A percentile compares a stretch with the other conserved stretches of the same genome.
Evolutionary conservation across 2,329 filamentous ascomycete genomes (phyloP).

Genomic region (Chrysoporthe cubensis): DNA sequence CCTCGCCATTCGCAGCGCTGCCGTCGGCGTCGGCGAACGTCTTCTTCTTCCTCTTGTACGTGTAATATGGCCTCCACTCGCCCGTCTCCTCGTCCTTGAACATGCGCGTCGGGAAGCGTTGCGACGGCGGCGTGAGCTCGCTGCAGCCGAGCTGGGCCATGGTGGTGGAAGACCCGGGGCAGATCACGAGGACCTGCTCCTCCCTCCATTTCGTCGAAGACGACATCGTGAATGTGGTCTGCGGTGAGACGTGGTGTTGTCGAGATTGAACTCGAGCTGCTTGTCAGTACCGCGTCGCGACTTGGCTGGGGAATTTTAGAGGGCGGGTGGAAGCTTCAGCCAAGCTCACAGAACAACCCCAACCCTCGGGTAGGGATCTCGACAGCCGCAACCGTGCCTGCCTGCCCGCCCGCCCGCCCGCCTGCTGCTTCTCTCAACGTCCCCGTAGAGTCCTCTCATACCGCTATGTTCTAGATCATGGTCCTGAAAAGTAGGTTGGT

Average conservation of each 20-base stretch:
- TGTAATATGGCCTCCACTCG: conserved; percentile 76
- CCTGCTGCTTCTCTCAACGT: too few species aligned
- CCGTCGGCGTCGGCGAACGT: conserved; percentile 29
- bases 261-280: background rate
- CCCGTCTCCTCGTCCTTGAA: conserved; percentile 82
- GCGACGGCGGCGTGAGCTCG: conserved; percentile 87
- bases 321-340: background rate
- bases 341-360: conserved; percentile 10
- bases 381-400: too few species aligned
- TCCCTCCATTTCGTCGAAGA: conserved; percentile 64
- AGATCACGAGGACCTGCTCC: conserved; percentile 71
- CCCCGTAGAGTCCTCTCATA: too few species aligned
- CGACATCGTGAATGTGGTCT: conserved; percentile 49
- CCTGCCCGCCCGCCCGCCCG: too few species aligned
- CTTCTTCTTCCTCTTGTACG: conserved; percentile 65
- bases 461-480: too few species aligned
- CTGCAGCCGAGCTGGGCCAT: conserved; percentile 88
- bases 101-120: conserved; percentile 91
- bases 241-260: background rate
- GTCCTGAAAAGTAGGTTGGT: background rate
- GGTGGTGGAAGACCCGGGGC: conserved; percentile 84
- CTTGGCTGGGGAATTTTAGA: conserved; percentile 23
- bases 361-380: background rate
- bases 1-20: conserved; percentile 32
- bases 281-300: conserved; percentile 21